Conservation (phyloP, 345 rosid species). For the Salix arbutifolia region DNA sequence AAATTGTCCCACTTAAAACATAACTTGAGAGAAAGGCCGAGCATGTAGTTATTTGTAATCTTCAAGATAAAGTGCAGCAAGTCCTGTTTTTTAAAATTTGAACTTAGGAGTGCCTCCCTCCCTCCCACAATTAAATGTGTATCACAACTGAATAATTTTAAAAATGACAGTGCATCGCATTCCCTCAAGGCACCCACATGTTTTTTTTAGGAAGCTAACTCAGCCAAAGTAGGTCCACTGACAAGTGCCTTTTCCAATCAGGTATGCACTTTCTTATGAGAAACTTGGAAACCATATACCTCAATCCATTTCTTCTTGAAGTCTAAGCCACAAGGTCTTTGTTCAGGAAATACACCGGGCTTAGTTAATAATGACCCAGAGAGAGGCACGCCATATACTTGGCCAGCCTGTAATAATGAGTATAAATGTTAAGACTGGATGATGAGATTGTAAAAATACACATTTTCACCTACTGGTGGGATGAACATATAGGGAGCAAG, state of each 20-base stretch:
- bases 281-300: constrained; percentile 35
- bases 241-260: not conserved
- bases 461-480: not conserved
- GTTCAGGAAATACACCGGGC: constrained; percentile 83
- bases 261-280: not conserved
- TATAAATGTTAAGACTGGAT: constrained; percentile 9
- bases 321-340: constrained; percentile 70
- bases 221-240: not conserved
- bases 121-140: not conserved
- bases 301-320: constrained; percentile 92
- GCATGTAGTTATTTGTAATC: not conserved
- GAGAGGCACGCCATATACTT: constrained; percentile 94
- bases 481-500: not conserved
- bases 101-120: not conserved
- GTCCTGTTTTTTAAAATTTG: not conserved
- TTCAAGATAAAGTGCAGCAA: not conserved
- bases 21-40: not conserved
- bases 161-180: not conserved
- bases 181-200: not conserved
- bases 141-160: not conserved
- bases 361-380: constrained; percentile 72
- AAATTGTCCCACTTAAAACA: not conserved
- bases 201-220: not conserved
- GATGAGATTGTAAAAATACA: not conserved
- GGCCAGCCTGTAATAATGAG: constrained; percentile 74